Base-by-base conservation (phyloP, 2,329 filamentous ascomycete genomes). In the Beauveria scarabaeidicola region DNA sequence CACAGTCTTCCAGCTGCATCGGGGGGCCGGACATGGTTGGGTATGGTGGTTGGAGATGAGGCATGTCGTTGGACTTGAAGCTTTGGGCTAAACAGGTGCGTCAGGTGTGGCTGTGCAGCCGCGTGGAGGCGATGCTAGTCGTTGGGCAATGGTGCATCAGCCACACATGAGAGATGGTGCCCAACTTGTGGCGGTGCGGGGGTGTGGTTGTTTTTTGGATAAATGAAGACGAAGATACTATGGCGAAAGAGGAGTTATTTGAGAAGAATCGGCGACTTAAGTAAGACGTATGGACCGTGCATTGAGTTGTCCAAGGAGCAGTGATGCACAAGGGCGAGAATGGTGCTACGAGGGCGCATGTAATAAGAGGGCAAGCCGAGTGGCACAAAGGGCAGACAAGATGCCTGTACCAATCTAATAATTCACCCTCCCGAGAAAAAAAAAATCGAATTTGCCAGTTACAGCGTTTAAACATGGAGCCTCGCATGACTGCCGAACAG, bases 1-100 rank as follows among this genome's bases (percentile, higher is more conserved):
- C 78, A 92, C 91, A 96, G 75, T 96, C 91, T 83, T 91, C 88
- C 79, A 96, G 80, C 75, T 85, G 86, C 89, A 94, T 91, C 74
- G 88, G 90, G 79, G 79, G 78, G 78, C 84, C 81, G 77, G 84
- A 79, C 89, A 93, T 93, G 70, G 71, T 85, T 81, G 72, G 75
- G 72, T 75, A 61, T 63, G 62, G 61, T 60, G 63, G 62, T 64
- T 46, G 41, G 21, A 52, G 48, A 47, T 40, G 41, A 40, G 27
- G 41, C 43, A 59, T 36, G 41, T 48, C 50, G 40, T 41, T 29
- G 57, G 32, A 48, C 57, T 29, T 17, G 21, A 41, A 53, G 41
- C 44, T 52, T 53, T 38, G 43, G 50, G 50, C 57, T 59, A 53
- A 48, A 48, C 57, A 5, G 29, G 29, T 48, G 19, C 50, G 23